phyloP scores from a whole-genome alignment of 179 eudicot species.

The Heliamphora pulchella region DNA sequence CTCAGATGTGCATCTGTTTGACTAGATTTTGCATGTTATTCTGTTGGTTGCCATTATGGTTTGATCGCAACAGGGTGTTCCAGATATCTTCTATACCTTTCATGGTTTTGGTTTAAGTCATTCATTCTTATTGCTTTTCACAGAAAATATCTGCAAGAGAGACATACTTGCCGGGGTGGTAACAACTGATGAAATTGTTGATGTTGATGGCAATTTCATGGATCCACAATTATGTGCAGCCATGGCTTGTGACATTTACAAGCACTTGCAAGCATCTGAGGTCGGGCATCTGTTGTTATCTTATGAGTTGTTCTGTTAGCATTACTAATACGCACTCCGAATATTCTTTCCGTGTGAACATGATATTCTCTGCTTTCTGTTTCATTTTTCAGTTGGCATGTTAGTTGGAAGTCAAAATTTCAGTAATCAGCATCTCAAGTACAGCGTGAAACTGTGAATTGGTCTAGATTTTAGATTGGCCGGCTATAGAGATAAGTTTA shows the following conservation, averaged over 20 bases:
- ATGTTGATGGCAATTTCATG: slow-evolving; percentile 56
- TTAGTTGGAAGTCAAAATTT: neutral
- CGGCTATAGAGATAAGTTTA: neutral
- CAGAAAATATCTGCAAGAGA: slow-evolving; percentile 61
- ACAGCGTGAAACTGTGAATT: neutral
- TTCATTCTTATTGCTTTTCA: neutral
- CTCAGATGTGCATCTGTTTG: neutral
- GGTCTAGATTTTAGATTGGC: neutral
- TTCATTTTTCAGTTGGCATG: neutral
- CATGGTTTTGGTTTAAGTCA: neutral
- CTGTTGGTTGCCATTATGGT: neutral
- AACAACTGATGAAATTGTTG: slow-evolving; percentile 35
- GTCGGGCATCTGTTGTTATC: slow-evolving; percentile 24
- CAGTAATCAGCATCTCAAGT: neutral
- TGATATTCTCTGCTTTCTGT: neutral
- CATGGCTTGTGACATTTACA: slow-evolving; percentile 88
- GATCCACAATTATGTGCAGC: slow-evolving; percentile 91
- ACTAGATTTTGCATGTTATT: neutral
- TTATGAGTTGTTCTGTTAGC: neutral
- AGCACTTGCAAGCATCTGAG: slow-evolving; percentile 79
- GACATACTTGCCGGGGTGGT: slow-evolving; percentile 44
- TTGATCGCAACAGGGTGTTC: neutral
- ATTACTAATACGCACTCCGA: neutral
- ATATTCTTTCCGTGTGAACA: neutral
- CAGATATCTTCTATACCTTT: neutral